Percentiles rank a stretch among this genome's conserved stretches.
Evolutionary conservation across 2,329 filamentous ascomycete genomes (phyloP).

Genomic region (Aspergillus viridinutans): DNA sequence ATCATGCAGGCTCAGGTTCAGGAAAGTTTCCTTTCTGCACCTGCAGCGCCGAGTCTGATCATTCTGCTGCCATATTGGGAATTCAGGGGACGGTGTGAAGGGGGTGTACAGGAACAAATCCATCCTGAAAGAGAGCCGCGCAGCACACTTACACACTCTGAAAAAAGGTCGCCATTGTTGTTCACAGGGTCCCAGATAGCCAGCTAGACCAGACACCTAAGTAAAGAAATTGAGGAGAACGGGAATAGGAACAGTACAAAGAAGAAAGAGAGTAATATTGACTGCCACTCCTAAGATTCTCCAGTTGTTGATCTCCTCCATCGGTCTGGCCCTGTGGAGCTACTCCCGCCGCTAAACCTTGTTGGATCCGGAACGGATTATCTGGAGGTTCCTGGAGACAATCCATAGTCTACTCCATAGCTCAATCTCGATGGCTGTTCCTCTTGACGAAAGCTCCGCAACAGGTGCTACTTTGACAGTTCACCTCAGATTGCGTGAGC

Average conservation of each 20-base stretch:
- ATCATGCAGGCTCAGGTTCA: not conserved
- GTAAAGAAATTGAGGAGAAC: not conserved
- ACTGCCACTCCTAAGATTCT: not conserved
- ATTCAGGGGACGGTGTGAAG: slow-evolving; percentile 20
- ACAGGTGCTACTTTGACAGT: not conserved
- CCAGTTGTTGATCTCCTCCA: slow-evolving; percentile 4
- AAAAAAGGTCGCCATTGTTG: slow-evolving; percentile 46
- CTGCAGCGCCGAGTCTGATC: slow-evolving; percentile 9
- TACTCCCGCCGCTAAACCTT: slow-evolving; percentile 17
- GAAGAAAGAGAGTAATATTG: not conserved
- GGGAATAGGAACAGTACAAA: not conserved
- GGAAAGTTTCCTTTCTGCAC: slow-evolving; percentile 1
- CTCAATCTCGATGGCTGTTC: not conserved
- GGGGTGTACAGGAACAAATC: slow-evolving; percentile 4
- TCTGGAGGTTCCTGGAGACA: slow-evolving; percentile 9
- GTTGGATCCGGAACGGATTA: slow-evolving; percentile 23
- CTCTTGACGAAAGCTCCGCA: not conserved
- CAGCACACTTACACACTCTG: slow-evolving; percentile 45
- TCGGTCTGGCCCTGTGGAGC: slow-evolving; percentile 20
- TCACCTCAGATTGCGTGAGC: not conserved
- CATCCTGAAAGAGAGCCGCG: not conserved
- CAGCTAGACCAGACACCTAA: slow-evolving; percentile 1
- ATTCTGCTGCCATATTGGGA: slow-evolving; percentile 11
- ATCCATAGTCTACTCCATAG: not conserved
- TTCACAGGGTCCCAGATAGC: slow-evolving; percentile 9